A percentile compares a stretch with the other conserved stretches of the same genome.
phyloP scores from a whole-genome alignment of 768 basidiomycete genomes.

The Clavulina sp. region DNA sequence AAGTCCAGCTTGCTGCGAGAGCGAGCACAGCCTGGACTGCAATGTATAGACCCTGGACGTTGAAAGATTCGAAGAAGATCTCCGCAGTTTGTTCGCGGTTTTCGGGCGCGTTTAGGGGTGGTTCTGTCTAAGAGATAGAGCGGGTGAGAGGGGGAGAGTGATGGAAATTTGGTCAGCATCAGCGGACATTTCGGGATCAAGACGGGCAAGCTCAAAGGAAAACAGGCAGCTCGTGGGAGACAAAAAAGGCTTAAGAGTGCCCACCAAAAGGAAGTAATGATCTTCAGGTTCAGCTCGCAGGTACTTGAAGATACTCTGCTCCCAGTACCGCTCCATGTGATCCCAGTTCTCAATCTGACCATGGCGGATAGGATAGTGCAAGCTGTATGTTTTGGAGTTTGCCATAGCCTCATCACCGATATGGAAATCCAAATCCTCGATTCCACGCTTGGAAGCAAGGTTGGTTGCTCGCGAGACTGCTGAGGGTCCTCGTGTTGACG shows the following conservation, averaged over 20 bases:
- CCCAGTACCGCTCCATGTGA: slow-evolving; percentile 98
- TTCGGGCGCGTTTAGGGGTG: slow-evolving; percentile 93
- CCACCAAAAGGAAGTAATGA: slow-evolving; percentile 90
- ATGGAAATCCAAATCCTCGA: slow-evolving; percentile 98
- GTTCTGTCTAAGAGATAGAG: slow-evolving; percentile 99
- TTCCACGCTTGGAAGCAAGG: slow-evolving; percentile 88
- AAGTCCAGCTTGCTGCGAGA: slow-evolving; percentile 93
- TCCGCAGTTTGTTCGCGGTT: slow-evolving; percentile 98
- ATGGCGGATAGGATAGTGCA: slow-evolving; percentile 93
- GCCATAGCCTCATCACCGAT: slow-evolving; percentile 97
- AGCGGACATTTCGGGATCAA: not conserved
- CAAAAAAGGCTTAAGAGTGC: slow-evolving; percentile 18
- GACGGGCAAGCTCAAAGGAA: not conserved
- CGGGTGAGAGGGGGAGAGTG: not conserved
- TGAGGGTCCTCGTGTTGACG: slow-evolving; percentile 19
- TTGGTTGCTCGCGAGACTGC: slow-evolving; percentile 71
- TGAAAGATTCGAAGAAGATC: slow-evolving; percentile 99
- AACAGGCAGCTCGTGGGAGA: not conserved
- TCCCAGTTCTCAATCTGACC: slow-evolving; percentile 98
- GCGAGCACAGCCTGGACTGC: slow-evolving; percentile 98
- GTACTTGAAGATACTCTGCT: slow-evolving; percentile 99
- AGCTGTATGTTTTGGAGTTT: slow-evolving; percentile 88
- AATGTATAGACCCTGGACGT: slow-evolving; percentile 95
- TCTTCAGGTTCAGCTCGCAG: slow-evolving; percentile 96
- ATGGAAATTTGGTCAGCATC: not conserved